Evolutionary conservation across 805 yeast genomes (phyloP).

Genomic region (Wickerhamiella hasegawae): DNA sequence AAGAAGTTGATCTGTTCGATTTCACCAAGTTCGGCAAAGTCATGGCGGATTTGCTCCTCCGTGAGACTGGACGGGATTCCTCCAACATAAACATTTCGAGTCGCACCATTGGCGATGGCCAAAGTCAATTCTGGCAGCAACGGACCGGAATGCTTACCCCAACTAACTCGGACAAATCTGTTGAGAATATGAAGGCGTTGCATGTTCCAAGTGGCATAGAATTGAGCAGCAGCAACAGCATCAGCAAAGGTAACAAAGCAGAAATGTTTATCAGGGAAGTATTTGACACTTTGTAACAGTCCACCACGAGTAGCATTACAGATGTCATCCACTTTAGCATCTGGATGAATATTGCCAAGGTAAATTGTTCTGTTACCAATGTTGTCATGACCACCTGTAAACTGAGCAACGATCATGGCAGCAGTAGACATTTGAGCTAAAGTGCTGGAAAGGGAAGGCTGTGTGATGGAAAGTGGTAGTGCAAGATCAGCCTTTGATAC

Average conservation of each 20-base stretch:
- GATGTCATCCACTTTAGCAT: conserved; percentile 76
- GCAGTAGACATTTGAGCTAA: conserved; percentile 89
- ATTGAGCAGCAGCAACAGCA: conserved; percentile 95
- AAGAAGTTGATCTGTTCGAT: conserved; percentile 87
- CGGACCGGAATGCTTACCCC: conserved; percentile 97
- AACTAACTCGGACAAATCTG: conserved; percentile 78
- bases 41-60: conserved; percentile 46
- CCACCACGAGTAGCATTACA: conserved; percentile 97
- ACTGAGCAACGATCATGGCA: conserved; percentile 91
- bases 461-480: conserved; percentile 54
- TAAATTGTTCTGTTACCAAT: conserved; percentile 89
- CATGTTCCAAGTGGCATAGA: conserved; percentile 82
- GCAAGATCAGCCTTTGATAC: conserved; percentile 81
- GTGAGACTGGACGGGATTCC: conserved; percentile 32
- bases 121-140: conserved; percentile 69
- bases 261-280: conserved; percentile 71
- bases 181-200: conserved; percentile 80
- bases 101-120: conserved; percentile 76
- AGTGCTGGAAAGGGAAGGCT: conserved; percentile 28
- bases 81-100: conserved; percentile 85
- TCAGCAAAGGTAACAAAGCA: conserved; percentile 93
- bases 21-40: conserved; percentile 75
- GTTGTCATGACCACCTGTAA: conserved; percentile 86
- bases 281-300: conserved; percentile 64
- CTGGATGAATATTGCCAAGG: conserved; percentile 78